Conservation (phyloP, 1,139 yeast genomes). For the Suhomyces yuchorum region DNA sequence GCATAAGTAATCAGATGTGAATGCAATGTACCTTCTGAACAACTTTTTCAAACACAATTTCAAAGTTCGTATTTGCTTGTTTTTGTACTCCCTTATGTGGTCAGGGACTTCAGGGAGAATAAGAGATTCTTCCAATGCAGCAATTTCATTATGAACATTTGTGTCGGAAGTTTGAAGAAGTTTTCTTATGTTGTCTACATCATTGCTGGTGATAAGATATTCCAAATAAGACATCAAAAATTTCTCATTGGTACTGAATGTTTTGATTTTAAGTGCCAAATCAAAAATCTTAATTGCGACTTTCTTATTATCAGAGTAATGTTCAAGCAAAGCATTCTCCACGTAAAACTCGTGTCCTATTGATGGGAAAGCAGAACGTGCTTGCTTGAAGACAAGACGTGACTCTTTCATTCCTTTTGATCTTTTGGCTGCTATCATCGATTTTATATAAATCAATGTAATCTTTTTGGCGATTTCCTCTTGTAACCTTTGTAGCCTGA, state of each 20-base stretch:
- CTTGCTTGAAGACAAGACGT: conserved; percentile 63
- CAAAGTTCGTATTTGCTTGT: conserved; percentile 25
- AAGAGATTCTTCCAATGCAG: conserved; percentile 23
- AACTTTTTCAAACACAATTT: conserved; percentile 30
- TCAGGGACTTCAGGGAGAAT: conserved; percentile 26
- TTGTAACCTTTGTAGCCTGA: conserved; percentile 23
- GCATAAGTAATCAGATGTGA: conserved; percentile 57
- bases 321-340: conserved; percentile 83
- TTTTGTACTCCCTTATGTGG: conserved; percentile 22
- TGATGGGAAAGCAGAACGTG: conserved; percentile 49
- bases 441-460: conserved; percentile 54
- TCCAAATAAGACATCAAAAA: conserved; percentile 72
- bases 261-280: conserved; percentile 60
- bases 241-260: conserved; percentile 56
- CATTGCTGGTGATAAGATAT: conserved; percentile 70
- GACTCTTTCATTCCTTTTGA: conserved; percentile 72
- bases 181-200: conserved; percentile 79
- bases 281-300: conserved; percentile 81
- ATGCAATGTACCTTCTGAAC: conserved; percentile 31
- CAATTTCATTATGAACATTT: conserved; percentile 40
- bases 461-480: conserved; percentile 37
- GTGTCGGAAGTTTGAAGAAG: conserved; percentile 64
- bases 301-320: conserved; percentile 62
- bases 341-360: conserved; percentile 76
- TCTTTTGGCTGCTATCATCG: conserved; percentile 64